A percentile compares a stretch with the other conserved stretches of the same genome.
These are phyloP conservation scores for Monoraphidium neglectum DNA, from an alignment of 139 green algal species.

Conservation along the genomic window DNA sequence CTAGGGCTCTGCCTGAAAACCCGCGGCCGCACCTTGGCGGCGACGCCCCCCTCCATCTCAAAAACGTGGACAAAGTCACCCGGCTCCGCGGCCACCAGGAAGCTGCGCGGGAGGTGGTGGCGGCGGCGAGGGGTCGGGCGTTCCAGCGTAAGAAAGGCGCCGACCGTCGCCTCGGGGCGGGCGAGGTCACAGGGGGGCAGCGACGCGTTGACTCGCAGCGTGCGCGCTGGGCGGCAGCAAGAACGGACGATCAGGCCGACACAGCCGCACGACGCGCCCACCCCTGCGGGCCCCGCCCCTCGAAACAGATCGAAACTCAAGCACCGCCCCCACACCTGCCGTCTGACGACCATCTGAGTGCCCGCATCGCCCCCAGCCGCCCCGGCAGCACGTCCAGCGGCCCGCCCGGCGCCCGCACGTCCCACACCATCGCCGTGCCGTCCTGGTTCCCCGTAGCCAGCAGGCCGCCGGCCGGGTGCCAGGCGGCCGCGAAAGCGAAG, in stretches of 20 bases:
- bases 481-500: slow-evolving; percentile 92
- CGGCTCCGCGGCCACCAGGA: slow-evolving; percentile 85
- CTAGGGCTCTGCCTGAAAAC: too few relatives aligned
- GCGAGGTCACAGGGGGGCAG: too few relatives aligned
- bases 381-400: slow-evolving; percentile 56
- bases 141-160: too few relatives aligned
- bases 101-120: slow-evolving; percentile 7
- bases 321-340: slow-evolving; percentile 48
- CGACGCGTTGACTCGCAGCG: too few relatives aligned
- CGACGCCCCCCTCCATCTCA: slow-evolving; percentile 49
- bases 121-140: too few relatives aligned
- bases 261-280: too few relatives aligned
- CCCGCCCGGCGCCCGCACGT: slow-evolving; percentile 51
- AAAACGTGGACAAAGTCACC: slow-evolving; percentile 95
- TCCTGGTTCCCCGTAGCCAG: slow-evolving; percentile 96
- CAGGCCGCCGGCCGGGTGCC: slow-evolving; percentile 82
- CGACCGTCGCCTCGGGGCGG: too few relatives aligned
- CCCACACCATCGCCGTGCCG: slow-evolving; percentile 81
- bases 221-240: too few relatives aligned
- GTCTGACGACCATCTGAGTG: slow-evolving; percentile 73
- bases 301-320: too few relatives aligned
- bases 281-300: too few relatives aligned
- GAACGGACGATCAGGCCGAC: too few relatives aligned
- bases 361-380: slow-evolving; percentile 80
- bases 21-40: neutral